These are phyloP conservation scores for Stachybotrys chartarum DNA, from an alignment of 2,329 filamentous ascomycete species.

Conservation along the genomic window DNA sequence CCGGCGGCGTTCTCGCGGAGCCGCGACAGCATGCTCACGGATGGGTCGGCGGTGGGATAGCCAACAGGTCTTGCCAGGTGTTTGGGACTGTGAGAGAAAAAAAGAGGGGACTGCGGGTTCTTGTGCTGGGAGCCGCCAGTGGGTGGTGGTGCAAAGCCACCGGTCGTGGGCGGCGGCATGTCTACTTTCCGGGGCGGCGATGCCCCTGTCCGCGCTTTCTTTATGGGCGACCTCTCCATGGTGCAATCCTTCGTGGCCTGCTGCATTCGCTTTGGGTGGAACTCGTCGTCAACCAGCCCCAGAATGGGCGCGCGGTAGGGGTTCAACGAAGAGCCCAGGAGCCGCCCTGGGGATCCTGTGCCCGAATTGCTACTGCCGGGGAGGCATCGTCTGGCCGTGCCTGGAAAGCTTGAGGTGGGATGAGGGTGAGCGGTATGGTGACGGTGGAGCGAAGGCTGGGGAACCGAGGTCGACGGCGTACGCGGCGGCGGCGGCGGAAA, in stretches of 20 bases:
- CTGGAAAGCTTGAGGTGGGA: not conserved
- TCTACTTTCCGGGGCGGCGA: constrained; percentile 38
- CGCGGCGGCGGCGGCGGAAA: constrained; percentile 1
- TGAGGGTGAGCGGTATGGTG: not conserved
- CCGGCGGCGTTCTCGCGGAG: constrained; percentile 35
- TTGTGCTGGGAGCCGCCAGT: constrained; percentile 21
- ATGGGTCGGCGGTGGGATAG: constrained; percentile 31
- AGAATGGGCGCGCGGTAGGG: constrained; percentile 7
- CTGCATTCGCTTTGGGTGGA: constrained; percentile 12
- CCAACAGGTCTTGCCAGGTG: constrained; percentile 28
- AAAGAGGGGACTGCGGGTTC: constrained; percentile 41
- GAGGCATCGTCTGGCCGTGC: not conserved
- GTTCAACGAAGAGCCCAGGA: constrained; percentile 6
- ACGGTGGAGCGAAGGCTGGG: not conserved
- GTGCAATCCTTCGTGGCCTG: not conserved
- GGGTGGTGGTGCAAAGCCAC: constrained; percentile 12
- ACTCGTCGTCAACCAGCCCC: constrained; percentile 17
- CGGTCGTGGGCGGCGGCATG: constrained; percentile 21
- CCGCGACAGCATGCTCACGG: constrained; percentile 39
- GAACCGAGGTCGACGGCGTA: not conserved
- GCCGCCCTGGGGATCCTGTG: not conserved
- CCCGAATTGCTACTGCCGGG: not conserved
- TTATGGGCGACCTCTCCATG: constrained; percentile 30
- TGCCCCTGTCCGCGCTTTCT: constrained; percentile 41
- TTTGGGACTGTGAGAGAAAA: constrained; percentile 40